Percentiles rank a stretch among this genome's conserved stretches.
Evolutionary conservation across 441 rosid genomes (phyloP).

Genomic region (Aquilaria agallochum): DNA sequence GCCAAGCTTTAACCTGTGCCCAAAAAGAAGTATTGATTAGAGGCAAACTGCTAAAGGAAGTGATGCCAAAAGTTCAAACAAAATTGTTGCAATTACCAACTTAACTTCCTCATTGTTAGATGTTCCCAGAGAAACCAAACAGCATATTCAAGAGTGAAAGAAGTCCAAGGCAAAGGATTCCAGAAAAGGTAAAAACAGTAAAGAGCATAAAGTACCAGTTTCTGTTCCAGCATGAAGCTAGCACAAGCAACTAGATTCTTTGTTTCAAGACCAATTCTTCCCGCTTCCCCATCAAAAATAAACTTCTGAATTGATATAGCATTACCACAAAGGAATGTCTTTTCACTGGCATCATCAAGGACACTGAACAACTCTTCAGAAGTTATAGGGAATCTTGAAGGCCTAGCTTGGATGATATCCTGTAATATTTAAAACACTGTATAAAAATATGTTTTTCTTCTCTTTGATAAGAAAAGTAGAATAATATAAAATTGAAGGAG

Average conservation of each 20-base stretch:
- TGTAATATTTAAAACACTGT: conserved; percentile 28
- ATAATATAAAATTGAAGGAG: too few species aligned
- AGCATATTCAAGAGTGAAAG: background rate
- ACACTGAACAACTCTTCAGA: conserved; percentile 72
- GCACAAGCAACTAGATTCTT: conserved; percentile 83
- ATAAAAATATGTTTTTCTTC: conserved; percentile 1
- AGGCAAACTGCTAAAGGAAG: conserved; percentile 6
- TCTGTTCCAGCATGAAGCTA: conserved; percentile 86
- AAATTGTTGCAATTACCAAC: background rate
- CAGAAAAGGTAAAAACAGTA: conserved; percentile 9
- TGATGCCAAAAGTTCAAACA: background rate
- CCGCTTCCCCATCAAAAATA: conserved; percentile 87
- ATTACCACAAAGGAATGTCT: conserved; percentile 68
- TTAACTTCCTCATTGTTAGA: conserved; percentile 3
- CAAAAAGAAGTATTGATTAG: conserved; percentile 8
- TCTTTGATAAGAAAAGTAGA: too few species aligned
- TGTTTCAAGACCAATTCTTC: conserved; percentile 73
- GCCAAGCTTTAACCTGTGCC: conserved; percentile 79
- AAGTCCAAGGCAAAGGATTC: conserved; percentile 5
- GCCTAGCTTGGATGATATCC: conserved; percentile 78
- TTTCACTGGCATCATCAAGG: conserved; percentile 98
- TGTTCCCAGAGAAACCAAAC: too few species aligned
- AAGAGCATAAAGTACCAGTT: conserved; percentile 47
- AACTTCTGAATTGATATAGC: conserved; percentile 77
- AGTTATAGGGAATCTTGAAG: conserved; percentile 65